Evolutionary conservation across 768 basidiomycete genomes (phyloP).

Genomic region (Cystofilobasidium ferigula): DNA sequence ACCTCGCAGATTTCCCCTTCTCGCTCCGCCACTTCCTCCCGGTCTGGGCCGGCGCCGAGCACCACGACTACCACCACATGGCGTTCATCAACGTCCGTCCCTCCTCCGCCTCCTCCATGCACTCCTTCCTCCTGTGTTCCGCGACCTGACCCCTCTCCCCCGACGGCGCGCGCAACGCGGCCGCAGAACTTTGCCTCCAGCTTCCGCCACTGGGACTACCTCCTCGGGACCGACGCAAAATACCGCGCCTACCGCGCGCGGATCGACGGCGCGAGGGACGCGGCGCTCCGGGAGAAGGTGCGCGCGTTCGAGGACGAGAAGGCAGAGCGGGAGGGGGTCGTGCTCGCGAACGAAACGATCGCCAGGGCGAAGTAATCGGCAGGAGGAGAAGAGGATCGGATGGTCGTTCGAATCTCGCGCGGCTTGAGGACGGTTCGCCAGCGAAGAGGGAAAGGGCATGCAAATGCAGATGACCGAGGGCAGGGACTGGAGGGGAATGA

Average conservation of each 20-base stretch:
- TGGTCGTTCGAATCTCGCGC: too few species aligned
- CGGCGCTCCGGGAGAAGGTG: background rate
- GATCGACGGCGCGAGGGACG: background rate
- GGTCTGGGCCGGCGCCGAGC: slow-evolving; percentile 25
- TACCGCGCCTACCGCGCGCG: slow-evolving; percentile 20
- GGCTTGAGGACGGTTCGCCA: too few species aligned
- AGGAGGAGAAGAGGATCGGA: too few species aligned
- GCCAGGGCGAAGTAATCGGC: slow-evolving; percentile 11
- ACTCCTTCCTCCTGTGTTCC: too few species aligned
- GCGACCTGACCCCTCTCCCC: too few species aligned
- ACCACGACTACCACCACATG: slow-evolving; percentile 26
- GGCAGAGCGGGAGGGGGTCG: slow-evolving; percentile 8
- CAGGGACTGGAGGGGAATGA: too few species aligned
- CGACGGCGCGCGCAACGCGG: too few species aligned
- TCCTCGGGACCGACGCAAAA: slow-evolving; percentile 12
- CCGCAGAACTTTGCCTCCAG: slow-evolving; percentile 11
- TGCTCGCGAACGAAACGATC: slow-evolving; percentile 2
- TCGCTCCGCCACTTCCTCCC: slow-evolving; percentile 11
- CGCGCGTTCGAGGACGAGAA: slow-evolving; percentile 15
- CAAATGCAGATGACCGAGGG: too few species aligned
- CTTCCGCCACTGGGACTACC: slow-evolving; percentile 21
- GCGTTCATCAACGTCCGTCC: background rate
- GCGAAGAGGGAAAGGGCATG: too few species aligned
- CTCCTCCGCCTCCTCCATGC: background rate
- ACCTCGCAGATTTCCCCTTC: slow-evolving; percentile 17